A percentile compares a stretch with the other conserved stretches of the same genome.
These are phyloP conservation scores for Madurella fahalii DNA, from an alignment of 2,329 filamentous ascomycete species.

Conservation along the genomic window DNA sequence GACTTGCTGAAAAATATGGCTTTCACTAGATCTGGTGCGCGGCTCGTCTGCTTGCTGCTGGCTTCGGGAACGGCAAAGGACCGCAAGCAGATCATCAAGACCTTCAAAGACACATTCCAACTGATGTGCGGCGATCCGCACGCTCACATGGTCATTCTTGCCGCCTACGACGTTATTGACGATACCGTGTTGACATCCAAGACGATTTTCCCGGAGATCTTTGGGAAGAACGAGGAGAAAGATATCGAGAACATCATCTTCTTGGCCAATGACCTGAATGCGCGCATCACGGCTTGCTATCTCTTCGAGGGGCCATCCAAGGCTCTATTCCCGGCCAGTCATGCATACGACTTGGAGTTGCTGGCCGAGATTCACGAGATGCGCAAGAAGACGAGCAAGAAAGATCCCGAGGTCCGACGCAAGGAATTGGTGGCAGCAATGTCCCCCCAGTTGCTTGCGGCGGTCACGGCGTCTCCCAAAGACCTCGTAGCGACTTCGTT, in stretches of 20 bases:
- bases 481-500: slow-evolving; percentile 72
- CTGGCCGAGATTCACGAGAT: slow-evolving; percentile 75
- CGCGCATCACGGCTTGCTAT: slow-evolving; percentile 69
- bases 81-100: slow-evolving; percentile 77
- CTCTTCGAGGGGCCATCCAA: slow-evolving; percentile 68
- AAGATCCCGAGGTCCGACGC: slow-evolving; percentile 72
- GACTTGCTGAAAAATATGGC: slow-evolving; percentile 93
- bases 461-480: slow-evolving; percentile 64
- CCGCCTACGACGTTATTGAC: slow-evolving; percentile 87
- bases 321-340: slow-evolving; percentile 56
- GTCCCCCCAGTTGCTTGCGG: slow-evolving; percentile 69
- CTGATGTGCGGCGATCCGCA: slow-evolving; percentile 76
- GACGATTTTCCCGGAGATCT: slow-evolving; percentile 78
- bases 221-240: slow-evolving; percentile 65
- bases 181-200: slow-evolving; percentile 88
- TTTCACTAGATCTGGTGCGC: slow-evolving; percentile 85
- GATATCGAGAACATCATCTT: slow-evolving; percentile 61
- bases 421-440: slow-evolving; percentile 71
- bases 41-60: slow-evolving; percentile 74
- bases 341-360: slow-evolving; percentile 64
- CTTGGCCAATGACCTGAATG: slow-evolving; percentile 61
- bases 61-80: slow-evolving; percentile 89
- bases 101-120: slow-evolving; percentile 85
- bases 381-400: slow-evolving; percentile 83
- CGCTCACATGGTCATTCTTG: slow-evolving; percentile 76